Evolutionary conservation across 1,284 basidiomycete genomes (phyloP).

Genomic region (Termitomyces sp.): DNA sequence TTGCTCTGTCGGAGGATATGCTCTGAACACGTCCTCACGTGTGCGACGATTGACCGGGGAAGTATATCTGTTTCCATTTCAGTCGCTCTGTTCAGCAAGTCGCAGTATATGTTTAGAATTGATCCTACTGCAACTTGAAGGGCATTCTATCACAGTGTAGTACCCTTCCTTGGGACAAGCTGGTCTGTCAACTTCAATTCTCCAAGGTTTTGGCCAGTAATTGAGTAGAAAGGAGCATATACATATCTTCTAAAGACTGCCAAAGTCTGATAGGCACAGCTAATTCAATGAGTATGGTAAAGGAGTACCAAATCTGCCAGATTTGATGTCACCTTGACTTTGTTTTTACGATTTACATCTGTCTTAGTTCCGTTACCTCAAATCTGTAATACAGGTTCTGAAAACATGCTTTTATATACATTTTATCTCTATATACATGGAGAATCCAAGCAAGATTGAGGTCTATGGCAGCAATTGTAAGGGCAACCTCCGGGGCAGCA

Average conservation of each 20-base stretch:
- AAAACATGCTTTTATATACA: not conserved
- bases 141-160: too few species aligned
- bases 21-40: too few species aligned
- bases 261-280: not conserved
- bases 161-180: not conserved
- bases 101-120: too few species aligned
- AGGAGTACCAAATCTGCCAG: not conserved
- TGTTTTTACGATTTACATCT: not conserved
- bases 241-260: not conserved
- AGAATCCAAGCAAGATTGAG: not conserved
- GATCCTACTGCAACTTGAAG: too few species aligned
- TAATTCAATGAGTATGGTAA: not conserved
- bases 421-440: not conserved
- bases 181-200: not conserved
- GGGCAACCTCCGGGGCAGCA: too few species aligned
- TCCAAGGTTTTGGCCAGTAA: not conserved
- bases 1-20: too few species aligned
- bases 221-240: not conserved
- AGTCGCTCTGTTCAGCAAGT: too few species aligned
- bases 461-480: too few species aligned
- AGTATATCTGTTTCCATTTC: too few species aligned
- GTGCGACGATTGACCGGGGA: too few species aligned
- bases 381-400: not conserved
- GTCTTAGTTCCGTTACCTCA: not conserved
- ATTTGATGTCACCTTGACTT: not conserved